phyloP scores from a whole-genome alignment of 2,329 filamentous ascomycete species.

The Verticillium nonalfalfae region DNA sequence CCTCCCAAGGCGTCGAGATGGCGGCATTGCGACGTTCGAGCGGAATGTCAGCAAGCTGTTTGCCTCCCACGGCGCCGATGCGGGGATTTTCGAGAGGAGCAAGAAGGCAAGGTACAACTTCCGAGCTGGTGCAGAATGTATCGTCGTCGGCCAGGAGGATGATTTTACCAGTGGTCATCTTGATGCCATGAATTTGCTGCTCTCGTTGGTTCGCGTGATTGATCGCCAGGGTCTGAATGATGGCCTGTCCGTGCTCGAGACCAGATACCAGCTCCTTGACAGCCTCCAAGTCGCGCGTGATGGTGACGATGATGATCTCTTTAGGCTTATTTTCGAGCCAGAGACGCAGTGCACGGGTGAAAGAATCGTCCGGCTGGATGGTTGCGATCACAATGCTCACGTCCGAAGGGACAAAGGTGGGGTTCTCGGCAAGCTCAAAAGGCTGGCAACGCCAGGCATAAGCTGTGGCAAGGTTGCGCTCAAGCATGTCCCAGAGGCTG shows the following conservation, averaged over 20 bases:
- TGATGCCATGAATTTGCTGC: conserved; percentile 17
- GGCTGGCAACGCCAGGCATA: neutral
- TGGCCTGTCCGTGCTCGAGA: neutral
- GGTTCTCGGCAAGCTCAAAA: neutral
- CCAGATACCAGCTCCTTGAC: conserved; percentile 6
- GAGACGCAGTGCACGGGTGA: conserved; percentile 12
- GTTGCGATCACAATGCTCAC: conserved; percentile 21
- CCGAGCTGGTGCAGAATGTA: conserved; percentile 10
- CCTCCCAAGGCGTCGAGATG: conserved; percentile 19
- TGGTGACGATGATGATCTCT: conserved; percentile 21
- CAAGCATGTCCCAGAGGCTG: neutral
- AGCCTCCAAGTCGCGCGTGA: neutral
- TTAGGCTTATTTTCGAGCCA: conserved; percentile 16
- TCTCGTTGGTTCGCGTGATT: conserved; percentile 16
- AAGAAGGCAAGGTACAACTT: conserved; percentile 14
- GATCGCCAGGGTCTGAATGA: conserved; percentile 9
- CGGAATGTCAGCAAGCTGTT: conserved; percentile 16
- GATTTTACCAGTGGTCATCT: conserved; percentile 12
- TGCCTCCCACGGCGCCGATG: conserved; percentile 16
- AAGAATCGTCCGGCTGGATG: conserved; percentile 13
- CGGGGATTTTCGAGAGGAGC: conserved; percentile 17
- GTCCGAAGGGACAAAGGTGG: conserved; percentile 5
- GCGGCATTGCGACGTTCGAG: conserved; percentile 8
- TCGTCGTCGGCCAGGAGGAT: conserved; percentile 22
- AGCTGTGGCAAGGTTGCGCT: neutral